Evolutionary conservation across 371 early-diverging fungal genomes (phyloP).

Genomic region (Dinochytrium kinnereticum): DNA sequence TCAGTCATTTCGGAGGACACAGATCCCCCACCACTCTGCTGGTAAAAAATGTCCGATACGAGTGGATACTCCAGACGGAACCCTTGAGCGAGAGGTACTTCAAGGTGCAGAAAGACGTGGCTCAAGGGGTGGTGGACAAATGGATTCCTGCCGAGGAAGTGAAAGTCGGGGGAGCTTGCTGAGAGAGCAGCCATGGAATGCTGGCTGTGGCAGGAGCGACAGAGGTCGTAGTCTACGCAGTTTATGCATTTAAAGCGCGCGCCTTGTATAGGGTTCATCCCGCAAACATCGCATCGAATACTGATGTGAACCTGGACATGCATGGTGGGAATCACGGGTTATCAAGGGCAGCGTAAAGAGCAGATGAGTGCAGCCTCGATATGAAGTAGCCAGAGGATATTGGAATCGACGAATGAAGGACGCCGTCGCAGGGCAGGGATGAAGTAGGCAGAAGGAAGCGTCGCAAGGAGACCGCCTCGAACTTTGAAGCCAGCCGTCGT

Average conservation of each 20-base stretch:
- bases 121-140: neutral
- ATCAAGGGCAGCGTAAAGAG: too few species aligned
- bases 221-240: conserved; percentile 90
- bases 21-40: neutral
- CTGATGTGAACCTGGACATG: too few species aligned
- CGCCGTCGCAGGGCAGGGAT: too few species aligned
- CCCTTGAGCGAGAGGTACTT: neutral
- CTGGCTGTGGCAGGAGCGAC: conserved; percentile 82
- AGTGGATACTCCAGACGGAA: neutral
- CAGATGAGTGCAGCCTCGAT: too few species aligned
- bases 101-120: neutral
- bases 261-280: conserved; percentile 82
- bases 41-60: neutral
- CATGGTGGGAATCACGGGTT: too few species aligned
- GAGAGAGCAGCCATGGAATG: neutral
- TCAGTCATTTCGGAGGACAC: neutral
- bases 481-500: too few species aligned
- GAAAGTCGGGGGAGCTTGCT: neutral
- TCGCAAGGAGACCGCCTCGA: too few species aligned
- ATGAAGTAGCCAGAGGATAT: too few species aligned
- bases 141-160: neutral
- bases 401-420: too few species aligned
- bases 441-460: too few species aligned
- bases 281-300: conserved; percentile 91
- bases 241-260: conserved; percentile 89